These are phyloP conservation scores for Rhodomyrtus tomentosa DNA, from an alignment of 345 rosid genomes.

Conservation along the genomic window DNA sequence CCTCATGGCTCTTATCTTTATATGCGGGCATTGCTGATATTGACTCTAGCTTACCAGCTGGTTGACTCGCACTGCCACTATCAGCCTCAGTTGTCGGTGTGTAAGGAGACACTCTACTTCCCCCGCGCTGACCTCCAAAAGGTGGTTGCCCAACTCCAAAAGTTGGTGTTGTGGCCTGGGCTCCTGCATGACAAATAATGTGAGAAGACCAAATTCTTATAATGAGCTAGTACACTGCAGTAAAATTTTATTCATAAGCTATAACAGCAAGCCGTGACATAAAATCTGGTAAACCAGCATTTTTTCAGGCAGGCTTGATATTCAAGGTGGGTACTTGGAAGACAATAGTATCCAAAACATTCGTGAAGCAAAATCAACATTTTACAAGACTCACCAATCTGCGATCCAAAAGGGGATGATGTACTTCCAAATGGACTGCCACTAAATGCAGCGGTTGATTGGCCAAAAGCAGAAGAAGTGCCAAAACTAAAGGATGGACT, in stretches of 20 bases:
- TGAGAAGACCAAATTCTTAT: background rate
- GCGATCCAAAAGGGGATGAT: constrained; percentile 58
- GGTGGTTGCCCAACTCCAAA: constrained; percentile 70
- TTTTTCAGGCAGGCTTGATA: background rate
- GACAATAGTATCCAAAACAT: background rate
- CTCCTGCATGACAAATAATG: constrained; percentile 31
- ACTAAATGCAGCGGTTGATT: constrained; percentile 63
- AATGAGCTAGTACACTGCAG: background rate
- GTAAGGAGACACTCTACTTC: constrained; percentile 70
- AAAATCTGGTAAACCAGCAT: background rate
- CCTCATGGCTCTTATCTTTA: constrained; percentile 76
- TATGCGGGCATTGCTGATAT: constrained; percentile 79
- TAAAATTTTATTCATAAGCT: background rate
- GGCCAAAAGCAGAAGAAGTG: constrained; percentile 67
- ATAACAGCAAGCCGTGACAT: background rate
- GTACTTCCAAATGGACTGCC: constrained; percentile 55
- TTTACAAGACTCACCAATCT: constrained; percentile 37
- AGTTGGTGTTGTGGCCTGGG: constrained; percentile 53
- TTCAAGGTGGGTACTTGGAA: background rate
- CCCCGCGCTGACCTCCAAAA: constrained; percentile 69
- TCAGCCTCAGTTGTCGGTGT: constrained; percentile 60
- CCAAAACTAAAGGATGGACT: constrained; percentile 51
- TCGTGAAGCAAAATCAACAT: background rate
- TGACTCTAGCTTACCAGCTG: constrained; percentile 70
- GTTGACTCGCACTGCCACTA: constrained; percentile 27